Evolutionary conservation across 1,284 basidiomycete species (phyloP).

Genomic region (Tetrapyrgos nigripes): DNA sequence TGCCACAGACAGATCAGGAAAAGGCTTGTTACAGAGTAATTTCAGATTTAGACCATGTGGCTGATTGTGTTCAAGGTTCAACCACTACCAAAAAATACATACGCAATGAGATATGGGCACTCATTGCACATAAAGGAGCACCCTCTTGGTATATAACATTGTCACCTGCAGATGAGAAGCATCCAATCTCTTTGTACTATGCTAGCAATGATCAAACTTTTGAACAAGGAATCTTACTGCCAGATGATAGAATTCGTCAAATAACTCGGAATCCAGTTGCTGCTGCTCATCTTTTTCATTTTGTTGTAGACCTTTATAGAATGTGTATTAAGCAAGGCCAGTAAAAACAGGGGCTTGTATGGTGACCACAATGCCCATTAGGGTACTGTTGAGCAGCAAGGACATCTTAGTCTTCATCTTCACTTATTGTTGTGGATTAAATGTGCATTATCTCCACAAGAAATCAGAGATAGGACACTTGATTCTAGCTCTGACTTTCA

Average conservation of each 20-base stretch:
- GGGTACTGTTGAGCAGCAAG: conserved; percentile 43
- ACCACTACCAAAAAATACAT: conserved; percentile 38
- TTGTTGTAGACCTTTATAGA: conserved; percentile 30
- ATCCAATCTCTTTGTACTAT: conserved; percentile 32
- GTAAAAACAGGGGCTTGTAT: conserved; percentile 23
- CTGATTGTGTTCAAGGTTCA: conserved; percentile 38
- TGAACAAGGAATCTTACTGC: neutral
- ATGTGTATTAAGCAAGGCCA: conserved; percentile 25
- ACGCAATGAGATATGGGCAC: conserved; percentile 43
- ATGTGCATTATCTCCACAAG: conserved; percentile 29
- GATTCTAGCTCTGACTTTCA: conserved; percentile 22
- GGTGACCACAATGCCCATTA: conserved; percentile 37
- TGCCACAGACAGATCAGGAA: conserved; percentile 35
- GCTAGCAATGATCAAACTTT: conserved; percentile 22
- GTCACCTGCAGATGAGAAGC: conserved; percentile 27
- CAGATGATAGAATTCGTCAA: conserved; percentile 1
- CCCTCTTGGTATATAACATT: conserved; percentile 37
- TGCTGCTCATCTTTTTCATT: conserved; percentile 29
- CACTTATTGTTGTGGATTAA: conserved; percentile 39
- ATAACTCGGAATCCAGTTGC: conserved; percentile 33
- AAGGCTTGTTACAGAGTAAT: conserved; percentile 41
- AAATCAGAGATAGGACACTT: conserved; percentile 28
- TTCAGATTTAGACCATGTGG: conserved; percentile 40
- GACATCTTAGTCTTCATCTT: conserved; percentile 36
- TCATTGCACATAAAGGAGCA: conserved; percentile 32